A percentile compares a stretch with the other conserved stretches of the same genome.
Evolutionary conservation across 2,329 filamentous ascomycete genomes (phyloP).

Genomic region (Xylariaceae sp.): DNA sequence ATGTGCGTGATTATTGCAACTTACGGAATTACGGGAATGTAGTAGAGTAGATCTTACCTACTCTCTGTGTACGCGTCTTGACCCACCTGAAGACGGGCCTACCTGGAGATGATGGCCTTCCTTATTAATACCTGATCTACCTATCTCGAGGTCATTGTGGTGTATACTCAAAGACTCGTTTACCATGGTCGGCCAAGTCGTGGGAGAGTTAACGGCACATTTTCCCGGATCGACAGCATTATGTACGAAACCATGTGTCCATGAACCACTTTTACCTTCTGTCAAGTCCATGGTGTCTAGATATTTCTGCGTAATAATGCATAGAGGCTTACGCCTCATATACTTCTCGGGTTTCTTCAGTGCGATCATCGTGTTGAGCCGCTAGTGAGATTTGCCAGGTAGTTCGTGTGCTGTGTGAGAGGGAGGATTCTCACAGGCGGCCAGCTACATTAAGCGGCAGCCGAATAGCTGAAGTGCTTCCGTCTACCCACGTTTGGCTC

Average conservation of each 20-base stretch:
- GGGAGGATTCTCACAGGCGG: background rate
- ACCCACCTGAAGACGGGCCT: slow-evolving; percentile 8
- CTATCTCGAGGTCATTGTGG: background rate
- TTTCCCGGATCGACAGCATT: slow-evolving; percentile 21
- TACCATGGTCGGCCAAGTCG: background rate
- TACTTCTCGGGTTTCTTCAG: background rate
- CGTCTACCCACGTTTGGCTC: background rate
- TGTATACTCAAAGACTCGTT: background rate
- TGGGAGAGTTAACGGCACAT: background rate
- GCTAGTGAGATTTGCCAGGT: background rate
- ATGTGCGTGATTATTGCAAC: background rate
- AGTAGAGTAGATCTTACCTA: background rate
- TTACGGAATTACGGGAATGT: slow-evolving; percentile 13
- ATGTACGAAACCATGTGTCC: slow-evolving; percentile 2
- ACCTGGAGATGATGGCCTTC: slow-evolving; percentile 5
- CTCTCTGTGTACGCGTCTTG: background rate
- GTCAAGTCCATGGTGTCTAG: background rate
- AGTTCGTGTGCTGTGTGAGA: background rate
- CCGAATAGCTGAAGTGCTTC: background rate
- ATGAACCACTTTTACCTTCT: background rate
- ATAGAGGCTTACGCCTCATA: background rate
- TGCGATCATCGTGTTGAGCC: background rate
- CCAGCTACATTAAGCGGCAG: background rate
- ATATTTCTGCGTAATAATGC: background rate
- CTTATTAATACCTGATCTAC: slow-evolving; percentile 15